Evolutionary conservation across 306 rosid genomes (phyloP), one percentile per base, ranked within the genome.

Genomic region (Acmispon strigosus): DNA sequence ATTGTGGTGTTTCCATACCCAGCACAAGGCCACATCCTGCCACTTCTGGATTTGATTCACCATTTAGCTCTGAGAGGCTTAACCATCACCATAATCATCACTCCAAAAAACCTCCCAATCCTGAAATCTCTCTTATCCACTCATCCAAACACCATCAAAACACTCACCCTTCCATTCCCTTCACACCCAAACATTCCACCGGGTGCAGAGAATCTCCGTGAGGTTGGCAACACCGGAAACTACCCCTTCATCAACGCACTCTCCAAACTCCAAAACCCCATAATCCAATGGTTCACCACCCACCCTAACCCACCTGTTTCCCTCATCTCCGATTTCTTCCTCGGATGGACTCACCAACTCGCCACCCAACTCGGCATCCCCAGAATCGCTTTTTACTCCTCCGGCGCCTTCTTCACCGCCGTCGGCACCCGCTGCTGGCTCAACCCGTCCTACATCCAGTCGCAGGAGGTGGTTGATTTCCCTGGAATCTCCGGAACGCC

Each of bases 11-110:
- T 76, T 15, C 97, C 97, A 0, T 91, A 80, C 80, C 93, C 96
- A 6, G 96, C 96, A 1, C 92, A 85, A 62, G 97, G 96, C 4
- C 96, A 91, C 81, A 75, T 89, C 32, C 83, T 89, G 0, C 0
- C 93, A 7, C 87, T 83, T 14, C 87, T 88, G 0, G 96, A 89
- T 18, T 77, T 88, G 29, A 69, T 81, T 14, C 90, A 85, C 84
- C 84, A 74, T 14, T 74, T 91, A 17, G 78, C 85, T 10, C 79
- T 78, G 1, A 57, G 24, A 5, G 72, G 69, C 67, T 6, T 84
- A 20, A n/a, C 77, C 61, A 59, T 87, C 10, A 88, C 97, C 2
- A 58, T 91, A 22, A 7, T 91, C 1, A 15, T 82, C 27, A 91
- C 97, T 2, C 96, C 96, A 9, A 88, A 87, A 15, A 91, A 84